These are phyloP conservation scores for Triticum timopheevii DNA, from an alignment of 176 grass and related monocot genomes.

Conservation along the genomic window DNA sequence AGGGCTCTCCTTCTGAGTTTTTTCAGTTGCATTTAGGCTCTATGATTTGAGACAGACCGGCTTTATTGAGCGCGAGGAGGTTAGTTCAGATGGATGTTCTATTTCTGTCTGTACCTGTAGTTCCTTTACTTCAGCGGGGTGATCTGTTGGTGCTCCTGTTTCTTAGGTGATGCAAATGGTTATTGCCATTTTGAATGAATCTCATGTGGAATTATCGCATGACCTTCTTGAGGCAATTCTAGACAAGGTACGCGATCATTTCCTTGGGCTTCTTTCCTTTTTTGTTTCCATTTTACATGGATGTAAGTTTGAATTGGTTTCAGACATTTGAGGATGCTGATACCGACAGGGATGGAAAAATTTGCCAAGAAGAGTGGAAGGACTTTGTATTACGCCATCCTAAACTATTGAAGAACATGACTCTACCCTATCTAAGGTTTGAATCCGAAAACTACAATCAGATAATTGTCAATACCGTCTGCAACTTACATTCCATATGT, in stretches of 20 bases:
- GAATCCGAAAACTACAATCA: too few relatives aligned
- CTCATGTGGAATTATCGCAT: slow-evolving; percentile 55
- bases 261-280: neutral
- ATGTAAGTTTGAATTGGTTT: neutral
- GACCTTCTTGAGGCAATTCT: slow-evolving; percentile 70
- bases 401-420: slow-evolving; percentile 87
- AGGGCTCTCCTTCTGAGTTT: slow-evolving; percentile 3
- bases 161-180: slow-evolving; percentile 89
- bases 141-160: neutral
- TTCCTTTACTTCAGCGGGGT: neutral
- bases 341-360: slow-evolving; percentile 70
- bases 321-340: slow-evolving; percentile 93
- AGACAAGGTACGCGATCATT: slow-evolving; percentile 57
- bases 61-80: slow-evolving; percentile 83
- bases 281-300: neutral
- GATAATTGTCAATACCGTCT: neutral
- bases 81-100: slow-evolving; percentile 28
- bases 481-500: neutral
- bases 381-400: slow-evolving; percentile 66
- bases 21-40: slow-evolving; percentile 85
- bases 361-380: slow-evolving; percentile 80
- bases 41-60: slow-evolving; percentile 89
- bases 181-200: slow-evolving; percentile 80
- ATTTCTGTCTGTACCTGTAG: neutral
- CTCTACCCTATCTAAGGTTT: slow-evolving; percentile 42